Percentiles rank a stretch among this genome's conserved stretches.
These are phyloP conservation scores for Blastobotrys illinoisensis DNA, from an alignment of 1,139 yeast species.

Conservation along the genomic window DNA sequence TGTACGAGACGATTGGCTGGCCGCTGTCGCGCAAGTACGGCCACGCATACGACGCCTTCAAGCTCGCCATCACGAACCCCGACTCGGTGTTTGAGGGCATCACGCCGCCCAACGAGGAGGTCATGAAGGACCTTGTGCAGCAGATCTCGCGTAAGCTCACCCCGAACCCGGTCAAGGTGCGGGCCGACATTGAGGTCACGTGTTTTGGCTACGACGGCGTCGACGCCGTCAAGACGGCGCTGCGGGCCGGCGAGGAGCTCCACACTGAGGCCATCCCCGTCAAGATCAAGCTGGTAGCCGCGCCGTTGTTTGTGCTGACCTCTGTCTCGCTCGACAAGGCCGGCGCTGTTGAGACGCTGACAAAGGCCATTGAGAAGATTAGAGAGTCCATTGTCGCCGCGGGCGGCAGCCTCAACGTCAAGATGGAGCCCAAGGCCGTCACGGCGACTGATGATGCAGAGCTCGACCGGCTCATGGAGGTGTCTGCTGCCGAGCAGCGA, in stretches of 20 bases:
- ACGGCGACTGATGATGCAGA: slow-evolving; percentile 98
- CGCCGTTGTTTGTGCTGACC: slow-evolving; percentile 91
- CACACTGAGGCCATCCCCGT: slow-evolving; percentile 79
- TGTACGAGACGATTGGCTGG: slow-evolving; percentile 93
- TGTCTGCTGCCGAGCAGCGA: slow-evolving; percentile 61
- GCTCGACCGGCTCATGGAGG: slow-evolving; percentile 84
- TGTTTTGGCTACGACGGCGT: slow-evolving; percentile 97
- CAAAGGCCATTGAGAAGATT: slow-evolving; percentile 73
- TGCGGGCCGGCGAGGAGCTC: slow-evolving; percentile 77
- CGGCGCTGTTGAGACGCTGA: slow-evolving; percentile 75
- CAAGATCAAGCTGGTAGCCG: slow-evolving; percentile 93
- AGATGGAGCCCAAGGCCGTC: slow-evolving; percentile 98
- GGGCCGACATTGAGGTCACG: slow-evolving; percentile 97
- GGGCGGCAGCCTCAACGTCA: slow-evolving; percentile 86
- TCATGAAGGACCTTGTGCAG: slow-evolving; percentile 72
- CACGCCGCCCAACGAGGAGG: slow-evolving; percentile 63
- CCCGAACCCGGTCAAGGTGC: slow-evolving; percentile 94
- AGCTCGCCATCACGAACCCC: slow-evolving; percentile 84
- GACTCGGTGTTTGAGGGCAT: slow-evolving; percentile 80
- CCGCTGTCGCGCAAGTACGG: slow-evolving; percentile 94
- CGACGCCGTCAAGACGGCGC: slow-evolving; percentile 89
- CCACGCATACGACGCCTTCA: slow-evolving; percentile 96
- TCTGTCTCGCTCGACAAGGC: slow-evolving; percentile 90
- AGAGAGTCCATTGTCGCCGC: slow-evolving; percentile 59
- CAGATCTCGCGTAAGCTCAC: slow-evolving; percentile 92